These are phyloP conservation scores for Knufia petricola DNA, from an alignment of 2,329 filamentous ascomycete species.

Conservation along the genomic window DNA sequence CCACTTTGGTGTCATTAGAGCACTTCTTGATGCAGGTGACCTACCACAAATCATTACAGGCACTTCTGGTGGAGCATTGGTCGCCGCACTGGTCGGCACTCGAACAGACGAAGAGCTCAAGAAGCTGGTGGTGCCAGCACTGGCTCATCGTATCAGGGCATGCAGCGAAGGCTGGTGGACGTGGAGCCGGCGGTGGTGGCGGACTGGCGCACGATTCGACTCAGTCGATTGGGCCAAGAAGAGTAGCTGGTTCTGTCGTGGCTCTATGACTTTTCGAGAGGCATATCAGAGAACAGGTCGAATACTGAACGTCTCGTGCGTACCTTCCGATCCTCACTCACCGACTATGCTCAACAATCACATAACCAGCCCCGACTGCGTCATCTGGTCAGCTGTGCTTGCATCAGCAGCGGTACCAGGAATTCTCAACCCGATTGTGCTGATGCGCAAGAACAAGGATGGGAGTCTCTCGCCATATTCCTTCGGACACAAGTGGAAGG, in stretches of 20 bases:
- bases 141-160: slow-evolving; percentile 76
- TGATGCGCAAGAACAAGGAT: slow-evolving; percentile 74
- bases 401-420: slow-evolving; percentile 93
- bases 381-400: slow-evolving; percentile 94
- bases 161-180: slow-evolving; percentile 67
- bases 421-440: slow-evolving; percentile 88
- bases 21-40: slow-evolving; percentile 73
- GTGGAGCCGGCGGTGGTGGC: slow-evolving; percentile 81
- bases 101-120: slow-evolving; percentile 87
- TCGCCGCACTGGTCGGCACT: slow-evolving; percentile 79
- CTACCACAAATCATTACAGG: slow-evolving; percentile 92
- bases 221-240: slow-evolving; percentile 80
- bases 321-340: slow-evolving; percentile 90
- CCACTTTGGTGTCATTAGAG: slow-evolving; percentile 86
- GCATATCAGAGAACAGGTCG: slow-evolving; percentile 89
- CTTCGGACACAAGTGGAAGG: slow-evolving; percentile 99
- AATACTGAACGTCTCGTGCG: slow-evolving; percentile 90
- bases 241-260: slow-evolving; percentile 81
- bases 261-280: slow-evolving; percentile 88
- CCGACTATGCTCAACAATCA: slow-evolving; percentile 91
- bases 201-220: slow-evolving; percentile 87
- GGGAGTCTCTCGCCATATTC: slow-evolving; percentile 79
- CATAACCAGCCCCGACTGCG: slow-evolving; percentile 87
- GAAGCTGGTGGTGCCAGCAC: slow-evolving; percentile 69
- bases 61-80: slow-evolving; percentile 84